Percentiles rank a stretch among this genome's conserved stretches.
These are phyloP conservation scores for Arthrinium phaeospermum DNA, from an alignment of 2,329 filamentous ascomycete genomes.

Conservation along the genomic window DNA sequence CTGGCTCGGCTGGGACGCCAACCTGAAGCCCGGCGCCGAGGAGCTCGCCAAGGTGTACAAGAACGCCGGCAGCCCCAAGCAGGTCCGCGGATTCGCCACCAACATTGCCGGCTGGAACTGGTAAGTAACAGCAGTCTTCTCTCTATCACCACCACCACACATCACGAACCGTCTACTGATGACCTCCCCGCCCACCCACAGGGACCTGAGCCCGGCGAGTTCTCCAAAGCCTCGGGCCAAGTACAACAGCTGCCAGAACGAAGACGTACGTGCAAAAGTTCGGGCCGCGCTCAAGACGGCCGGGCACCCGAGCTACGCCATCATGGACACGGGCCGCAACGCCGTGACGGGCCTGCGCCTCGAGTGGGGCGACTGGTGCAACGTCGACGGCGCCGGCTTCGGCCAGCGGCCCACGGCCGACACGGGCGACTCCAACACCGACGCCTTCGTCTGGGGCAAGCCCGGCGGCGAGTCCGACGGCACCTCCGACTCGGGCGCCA, in stretches of 20 bases:
- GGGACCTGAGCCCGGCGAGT: constrained; percentile 40
- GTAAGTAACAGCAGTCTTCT: constrained; percentile 34
- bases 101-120: constrained; percentile 65
- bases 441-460: constrained; percentile 66
- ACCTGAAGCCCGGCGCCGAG: constrained; percentile 57
- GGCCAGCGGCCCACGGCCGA: constrained; percentile 58
- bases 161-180: constrained; percentile 19
- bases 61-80: constrained; percentile 51
- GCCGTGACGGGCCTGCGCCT: constrained; percentile 50
- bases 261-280: constrained; percentile 67
- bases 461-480: constrained; percentile 54
- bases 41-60: constrained; percentile 58
- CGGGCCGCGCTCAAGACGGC: constrained; percentile 58
- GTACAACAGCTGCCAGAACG: constrained; percentile 55
- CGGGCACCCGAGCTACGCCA: constrained; percentile 44
- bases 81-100: constrained; percentile 58
- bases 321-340: constrained; percentile 30
- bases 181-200: constrained; percentile 18
- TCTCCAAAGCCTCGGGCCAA: constrained; percentile 40
- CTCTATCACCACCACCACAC: neutral
- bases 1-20: constrained; percentile 65
- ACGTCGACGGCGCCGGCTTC: constrained; percentile 59
- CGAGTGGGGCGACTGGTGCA: constrained; percentile 65
- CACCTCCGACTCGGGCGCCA: constrained; percentile 42
- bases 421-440: constrained; percentile 56